A percentile compares a stretch with the other conserved stretches of the same genome.
phyloP scores from a whole-genome alignment of 371 early-diverging fungal species.

The Apophysomyces ossiformis region DNA sequence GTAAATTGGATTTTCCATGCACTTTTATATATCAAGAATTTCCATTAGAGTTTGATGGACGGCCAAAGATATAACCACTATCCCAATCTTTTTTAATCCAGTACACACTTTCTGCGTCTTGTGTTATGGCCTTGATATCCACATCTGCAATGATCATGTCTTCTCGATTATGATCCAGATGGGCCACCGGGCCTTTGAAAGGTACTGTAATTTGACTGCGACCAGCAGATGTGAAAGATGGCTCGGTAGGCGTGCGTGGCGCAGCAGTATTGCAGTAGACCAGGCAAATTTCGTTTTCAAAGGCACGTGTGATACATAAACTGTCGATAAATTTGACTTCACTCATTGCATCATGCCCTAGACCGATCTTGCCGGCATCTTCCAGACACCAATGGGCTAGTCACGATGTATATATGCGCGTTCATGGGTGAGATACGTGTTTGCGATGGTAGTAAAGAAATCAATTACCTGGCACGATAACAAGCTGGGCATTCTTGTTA shows the following conservation, averaged over 20 bases:
- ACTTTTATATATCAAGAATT: too few relatives aligned
- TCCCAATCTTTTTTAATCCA: constrained; percentile 39
- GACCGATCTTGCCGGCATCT: constrained; percentile 33
- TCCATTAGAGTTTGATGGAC: background rate
- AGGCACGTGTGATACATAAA: constrained; percentile 31
- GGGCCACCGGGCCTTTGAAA: constrained; percentile 37
- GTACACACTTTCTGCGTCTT: constrained; percentile 36
- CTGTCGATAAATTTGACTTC: constrained; percentile 37
- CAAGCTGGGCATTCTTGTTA: constrained; percentile 34
- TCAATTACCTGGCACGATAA: constrained; percentile 40
- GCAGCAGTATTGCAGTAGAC: constrained; percentile 37
- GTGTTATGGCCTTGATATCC: constrained; percentile 25
- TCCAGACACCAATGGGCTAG: constrained; percentile 42
- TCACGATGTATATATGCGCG: too few relatives aligned
- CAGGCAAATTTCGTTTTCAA: constrained; percentile 40
- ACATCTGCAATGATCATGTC: constrained; percentile 41
- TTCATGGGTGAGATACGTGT: too few relatives aligned
- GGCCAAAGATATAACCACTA: constrained; percentile 17
- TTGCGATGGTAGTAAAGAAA: background rate
- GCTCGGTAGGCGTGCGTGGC: constrained; percentile 15
- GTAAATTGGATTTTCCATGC: too few relatives aligned
- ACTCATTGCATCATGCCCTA: constrained; percentile 21
- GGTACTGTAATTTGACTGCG: constrained; percentile 40
- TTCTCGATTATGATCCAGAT: constrained; percentile 25
- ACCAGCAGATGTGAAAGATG: constrained; percentile 25